Evolutionary conservation across 2,329 filamentous ascomycete species (phyloP).

Genomic region (Clathrospora elynae): DNA sequence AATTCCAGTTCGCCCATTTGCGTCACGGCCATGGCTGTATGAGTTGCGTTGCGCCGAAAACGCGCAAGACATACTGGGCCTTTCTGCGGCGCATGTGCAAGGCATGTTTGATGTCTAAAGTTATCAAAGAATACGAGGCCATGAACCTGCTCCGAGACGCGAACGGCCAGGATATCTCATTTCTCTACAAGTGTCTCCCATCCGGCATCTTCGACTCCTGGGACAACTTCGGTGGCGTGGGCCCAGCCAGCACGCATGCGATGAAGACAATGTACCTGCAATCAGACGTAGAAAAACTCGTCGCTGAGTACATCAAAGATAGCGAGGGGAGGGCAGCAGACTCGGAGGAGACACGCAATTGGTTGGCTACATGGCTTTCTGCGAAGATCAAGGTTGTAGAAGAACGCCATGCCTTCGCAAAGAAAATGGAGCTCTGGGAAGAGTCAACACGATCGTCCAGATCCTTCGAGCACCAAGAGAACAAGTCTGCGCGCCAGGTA

Average conservation of each 20-base stretch:
- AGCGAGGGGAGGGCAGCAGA: slow-evolving; percentile 20
- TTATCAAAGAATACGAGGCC: slow-evolving; percentile 40
- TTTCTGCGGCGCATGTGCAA: slow-evolving; percentile 52
- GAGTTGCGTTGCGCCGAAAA: slow-evolving; percentile 42
- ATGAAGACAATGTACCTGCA: slow-evolving; percentile 41
- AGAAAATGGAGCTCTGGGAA: slow-evolving; percentile 48
- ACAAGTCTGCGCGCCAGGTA: slow-evolving; percentile 41
- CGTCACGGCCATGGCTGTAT: slow-evolving; percentile 49
- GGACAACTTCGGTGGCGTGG: slow-evolving; percentile 47
- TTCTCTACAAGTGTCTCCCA: slow-evolving; percentile 38
- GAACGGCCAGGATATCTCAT: slow-evolving; percentile 35
- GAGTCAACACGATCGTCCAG: slow-evolving; percentile 38
- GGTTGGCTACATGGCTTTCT: slow-evolving; percentile 29
- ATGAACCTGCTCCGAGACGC: slow-evolving; percentile 31
- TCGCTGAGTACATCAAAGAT: slow-evolving; percentile 31
- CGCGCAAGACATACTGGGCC: slow-evolving; percentile 52
- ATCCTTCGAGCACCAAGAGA: slow-evolving; percentile 37
- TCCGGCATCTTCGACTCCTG: slow-evolving; percentile 47
- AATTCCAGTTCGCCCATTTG: slow-evolving; percentile 49
- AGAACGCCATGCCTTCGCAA: slow-evolving; percentile 41
- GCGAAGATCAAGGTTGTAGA: slow-evolving; percentile 34
- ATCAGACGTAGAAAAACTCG: slow-evolving; percentile 37
- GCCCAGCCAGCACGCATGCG: slow-evolving; percentile 41
- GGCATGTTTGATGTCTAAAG: slow-evolving; percentile 44
- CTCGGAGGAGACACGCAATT: slow-evolving; percentile 29